A percentile compares a stretch with the other conserved stretches of the same genome.
Evolutionary conservation across 176 grass and related monocot species (phyloP).

Genomic region (Carex scoparia): DNA sequence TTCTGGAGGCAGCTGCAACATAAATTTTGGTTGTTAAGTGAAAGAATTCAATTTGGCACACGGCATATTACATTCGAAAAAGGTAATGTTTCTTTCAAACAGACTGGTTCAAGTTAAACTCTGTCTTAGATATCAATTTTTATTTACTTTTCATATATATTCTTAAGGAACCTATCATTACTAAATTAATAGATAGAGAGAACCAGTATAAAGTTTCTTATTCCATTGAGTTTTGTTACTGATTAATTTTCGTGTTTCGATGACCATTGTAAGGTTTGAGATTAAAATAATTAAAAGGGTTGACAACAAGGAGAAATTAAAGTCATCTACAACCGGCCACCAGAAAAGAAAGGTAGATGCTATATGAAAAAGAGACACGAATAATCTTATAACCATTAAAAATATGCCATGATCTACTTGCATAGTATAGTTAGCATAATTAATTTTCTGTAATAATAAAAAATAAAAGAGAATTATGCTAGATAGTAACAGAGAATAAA

Average conservation of each 20-base stretch:
- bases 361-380: neutral
- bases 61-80: neutral
- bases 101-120: neutral
- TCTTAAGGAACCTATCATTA: neutral
- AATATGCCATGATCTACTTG: conserved; percentile 2
- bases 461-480: neutral
- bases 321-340: conserved; percentile 1
- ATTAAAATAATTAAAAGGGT: neutral
- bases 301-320: neutral
- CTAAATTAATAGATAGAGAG: neutral
- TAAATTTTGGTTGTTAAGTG: neutral
- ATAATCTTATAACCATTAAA: neutral
- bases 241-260: neutral
- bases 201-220: neutral
- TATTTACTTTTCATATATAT: neutral
- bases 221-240: neutral
- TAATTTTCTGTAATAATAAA: neutral
- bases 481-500: conserved; percentile 6
- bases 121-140: neutral
- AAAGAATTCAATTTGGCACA: neutral
- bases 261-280: neutral
- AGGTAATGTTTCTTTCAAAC: neutral
- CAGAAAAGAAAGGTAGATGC: neutral
- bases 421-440: neutral
- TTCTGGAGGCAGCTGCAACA: neutral